phyloP scores from a whole-genome alignment of 164 flowering plant genomes.

The Sextonia rubra region DNA sequence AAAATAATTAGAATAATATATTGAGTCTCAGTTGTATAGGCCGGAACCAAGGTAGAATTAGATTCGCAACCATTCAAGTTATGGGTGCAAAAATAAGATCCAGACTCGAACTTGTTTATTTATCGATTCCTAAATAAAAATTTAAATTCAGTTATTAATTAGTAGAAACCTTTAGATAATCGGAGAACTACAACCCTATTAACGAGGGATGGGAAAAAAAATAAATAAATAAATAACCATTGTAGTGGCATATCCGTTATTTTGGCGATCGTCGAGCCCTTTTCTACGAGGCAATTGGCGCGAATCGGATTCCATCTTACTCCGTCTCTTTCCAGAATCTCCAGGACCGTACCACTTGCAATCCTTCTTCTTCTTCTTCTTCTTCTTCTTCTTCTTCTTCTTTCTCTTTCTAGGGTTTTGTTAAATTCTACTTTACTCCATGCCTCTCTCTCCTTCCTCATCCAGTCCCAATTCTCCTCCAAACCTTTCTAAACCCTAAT shows the following conservation, averaged over 20 bases:
- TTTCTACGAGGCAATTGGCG: background rate
- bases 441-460: background rate
- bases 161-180: too few species aligned
- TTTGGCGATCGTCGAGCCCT: background rate
- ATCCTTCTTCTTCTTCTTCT: background rate
- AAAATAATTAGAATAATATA: too few species aligned
- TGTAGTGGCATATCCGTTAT: background rate
- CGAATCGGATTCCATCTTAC: background rate
- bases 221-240: too few species aligned
- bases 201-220: too few species aligned
- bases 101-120: too few species aligned
- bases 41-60: too few species aligned
- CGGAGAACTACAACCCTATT: too few species aligned
- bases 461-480: background rate
- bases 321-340: background rate
- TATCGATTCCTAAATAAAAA: too few species aligned
- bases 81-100: too few species aligned
- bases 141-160: too few species aligned
- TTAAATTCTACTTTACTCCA: background rate
- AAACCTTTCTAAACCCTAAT: background rate
- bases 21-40: too few species aligned
- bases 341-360: background rate
- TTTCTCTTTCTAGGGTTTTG: background rate
- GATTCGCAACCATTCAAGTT: too few species aligned
- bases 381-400: background rate